A percentile compares a stretch with the other conserved stretches of the same genome.
phyloP scores from a whole-genome alignment of 2,329 filamentous ascomycete genomes.

The Mollisiaceae sp. region DNA sequence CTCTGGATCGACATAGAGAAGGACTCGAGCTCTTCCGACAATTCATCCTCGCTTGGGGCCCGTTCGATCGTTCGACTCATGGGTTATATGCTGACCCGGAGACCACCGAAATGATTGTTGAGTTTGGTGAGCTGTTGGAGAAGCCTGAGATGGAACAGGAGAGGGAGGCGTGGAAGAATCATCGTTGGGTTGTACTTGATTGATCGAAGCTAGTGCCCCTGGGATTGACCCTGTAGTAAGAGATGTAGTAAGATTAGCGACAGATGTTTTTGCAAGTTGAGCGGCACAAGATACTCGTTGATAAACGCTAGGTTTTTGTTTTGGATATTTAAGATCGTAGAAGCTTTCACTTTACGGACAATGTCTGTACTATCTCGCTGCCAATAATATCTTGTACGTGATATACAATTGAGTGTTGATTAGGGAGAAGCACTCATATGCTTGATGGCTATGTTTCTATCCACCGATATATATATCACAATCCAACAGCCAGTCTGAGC shows the following conservation, averaged over 20 bases:
- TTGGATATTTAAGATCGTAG: neutral
- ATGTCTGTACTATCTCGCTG: neutral
- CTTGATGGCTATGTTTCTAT: conserved; percentile 2
- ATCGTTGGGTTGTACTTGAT: too few species aligned
- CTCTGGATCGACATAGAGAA: neutral
- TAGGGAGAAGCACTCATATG: conserved; percentile 2
- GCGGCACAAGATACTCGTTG: neutral
- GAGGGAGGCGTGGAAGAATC: neutral
- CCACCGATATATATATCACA: neutral
- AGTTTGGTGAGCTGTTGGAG: neutral
- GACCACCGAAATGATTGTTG: too few species aligned
- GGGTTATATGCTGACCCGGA: too few species aligned
- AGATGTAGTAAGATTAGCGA: too few species aligned
- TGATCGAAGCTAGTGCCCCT: neutral
- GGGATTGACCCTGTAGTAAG: too few species aligned
- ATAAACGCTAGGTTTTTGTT: neutral
- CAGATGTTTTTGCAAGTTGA: neutral
- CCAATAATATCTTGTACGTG: neutral
- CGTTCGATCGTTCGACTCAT: too few species aligned
- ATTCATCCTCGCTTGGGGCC: neutral
- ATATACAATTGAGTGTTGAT: neutral
- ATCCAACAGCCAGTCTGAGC: conserved; percentile 6
- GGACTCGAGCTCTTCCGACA: neutral
- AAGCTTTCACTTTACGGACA: neutral
- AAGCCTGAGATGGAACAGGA: neutral